Evolutionary conservation across 495 filamentous ascomycete genomes (phyloP).

Genomic region (Letharia columbiana): DNA sequence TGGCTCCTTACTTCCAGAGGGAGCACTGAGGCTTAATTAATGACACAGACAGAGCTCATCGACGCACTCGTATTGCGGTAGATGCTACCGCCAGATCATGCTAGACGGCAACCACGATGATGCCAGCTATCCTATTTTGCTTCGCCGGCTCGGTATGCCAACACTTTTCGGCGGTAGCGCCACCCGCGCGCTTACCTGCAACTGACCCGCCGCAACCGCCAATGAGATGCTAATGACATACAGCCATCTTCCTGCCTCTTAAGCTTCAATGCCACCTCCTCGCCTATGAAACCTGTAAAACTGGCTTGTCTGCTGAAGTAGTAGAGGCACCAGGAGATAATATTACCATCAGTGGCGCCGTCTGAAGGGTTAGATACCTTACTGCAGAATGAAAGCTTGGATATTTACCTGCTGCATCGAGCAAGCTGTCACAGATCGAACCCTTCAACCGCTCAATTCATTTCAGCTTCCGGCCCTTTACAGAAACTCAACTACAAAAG

Average conservation of each 20-base stretch:
- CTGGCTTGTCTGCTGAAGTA: no score
- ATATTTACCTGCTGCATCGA: background rate
- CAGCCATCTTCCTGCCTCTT: no score
- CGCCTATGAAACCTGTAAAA: no score
- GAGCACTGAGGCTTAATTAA: conserved; percentile 1
- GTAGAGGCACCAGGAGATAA: background rate
- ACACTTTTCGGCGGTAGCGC: background rate
- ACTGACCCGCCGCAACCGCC: no score
- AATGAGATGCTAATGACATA: no score
- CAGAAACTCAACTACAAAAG: conserved; percentile 45
- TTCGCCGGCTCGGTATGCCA: background rate
- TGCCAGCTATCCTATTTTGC: conserved; percentile 16
- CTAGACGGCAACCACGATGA: conserved; percentile 1
- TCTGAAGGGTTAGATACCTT: background rate
- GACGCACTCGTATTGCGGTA: background rate
- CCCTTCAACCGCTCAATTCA: background rate
- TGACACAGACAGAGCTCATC: conserved; percentile 1
- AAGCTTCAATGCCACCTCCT: no score
- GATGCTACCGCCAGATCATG: conserved; percentile 15
- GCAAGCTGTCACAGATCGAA: no score
- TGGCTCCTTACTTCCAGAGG: background rate
- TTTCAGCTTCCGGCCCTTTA: background rate
- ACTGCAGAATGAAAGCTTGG: background rate
- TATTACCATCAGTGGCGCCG: background rate
- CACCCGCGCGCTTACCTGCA: background rate